Conservation (phyloP, 148 eudicot species). For the Silene latifolia region DNA sequence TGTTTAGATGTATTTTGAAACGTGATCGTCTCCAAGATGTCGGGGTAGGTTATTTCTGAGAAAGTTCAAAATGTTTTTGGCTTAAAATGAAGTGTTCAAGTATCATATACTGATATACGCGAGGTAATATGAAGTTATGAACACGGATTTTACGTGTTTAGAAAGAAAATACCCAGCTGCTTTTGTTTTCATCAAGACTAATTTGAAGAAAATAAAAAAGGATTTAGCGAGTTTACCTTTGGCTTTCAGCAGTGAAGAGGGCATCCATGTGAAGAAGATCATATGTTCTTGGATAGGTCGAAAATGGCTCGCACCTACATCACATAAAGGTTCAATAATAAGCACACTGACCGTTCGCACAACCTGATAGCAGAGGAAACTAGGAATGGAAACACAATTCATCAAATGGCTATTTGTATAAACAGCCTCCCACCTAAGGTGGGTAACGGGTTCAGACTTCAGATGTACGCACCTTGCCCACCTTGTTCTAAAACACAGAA, state of each 20-base stretch:
- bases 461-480: not conserved
- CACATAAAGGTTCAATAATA: not conserved
- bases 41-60: not conserved
- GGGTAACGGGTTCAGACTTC: not conserved
- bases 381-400: not conserved
- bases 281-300: constrained; percentile 97
- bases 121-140: no score
- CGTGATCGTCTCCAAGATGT: not conserved
- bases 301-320: constrained; percentile 93
- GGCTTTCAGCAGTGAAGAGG: constrained; percentile 84
- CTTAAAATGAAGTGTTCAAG: not conserved
- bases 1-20: no score
- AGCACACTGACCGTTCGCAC: not conserved
- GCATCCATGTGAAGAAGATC: constrained; percentile 88
- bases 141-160: not conserved
- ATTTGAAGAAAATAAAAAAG: not conserved
- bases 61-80: not conserved
- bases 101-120: no score
- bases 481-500: not conserved
- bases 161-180: not conserved
- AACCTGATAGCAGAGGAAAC: not conserved
- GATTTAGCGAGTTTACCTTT: constrained; percentile 48
- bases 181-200: not conserved
- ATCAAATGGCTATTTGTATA: not conserved
- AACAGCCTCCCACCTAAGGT: not conserved